A percentile compares a stretch with the other conserved stretches of the same genome.
These are phyloP conservation scores for Aspergillus caelatus DNA, from an alignment of 2,329 filamentous ascomycete species.

Conservation along the genomic window DNA sequence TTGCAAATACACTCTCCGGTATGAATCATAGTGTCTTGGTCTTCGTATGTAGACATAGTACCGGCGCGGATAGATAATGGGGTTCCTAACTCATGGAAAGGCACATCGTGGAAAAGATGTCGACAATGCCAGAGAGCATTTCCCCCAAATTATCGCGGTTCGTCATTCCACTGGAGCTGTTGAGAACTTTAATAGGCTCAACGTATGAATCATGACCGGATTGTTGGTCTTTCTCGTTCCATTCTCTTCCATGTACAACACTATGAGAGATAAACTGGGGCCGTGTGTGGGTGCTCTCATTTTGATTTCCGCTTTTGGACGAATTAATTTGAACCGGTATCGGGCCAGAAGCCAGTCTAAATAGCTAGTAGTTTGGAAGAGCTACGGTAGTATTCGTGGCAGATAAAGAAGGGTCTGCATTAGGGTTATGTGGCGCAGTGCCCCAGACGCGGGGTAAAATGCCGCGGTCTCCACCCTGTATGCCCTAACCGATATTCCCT, in stretches of 20 bases:
- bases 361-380: neutral
- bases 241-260: neutral
- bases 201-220: no score
- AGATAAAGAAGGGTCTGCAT: neutral
- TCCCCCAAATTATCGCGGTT: neutral
- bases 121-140: neutral
- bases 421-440: no score
- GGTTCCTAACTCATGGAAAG: neutral
- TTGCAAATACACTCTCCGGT: neutral
- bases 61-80: neutral
- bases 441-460: neutral
- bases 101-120: neutral
- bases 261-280: no score
- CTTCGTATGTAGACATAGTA: neutral
- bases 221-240: no score
- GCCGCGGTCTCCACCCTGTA: neutral
- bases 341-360: neutral
- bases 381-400: no score
- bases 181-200: no score
- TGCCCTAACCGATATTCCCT: neutral
- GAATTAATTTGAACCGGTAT: rapidly evolving
- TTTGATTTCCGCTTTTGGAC: neutral
- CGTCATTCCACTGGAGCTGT: neutral
- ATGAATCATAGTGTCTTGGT: neutral
- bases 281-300: neutral